These are phyloP conservation scores for Diaporthe batatas DNA, from an alignment of 2,329 filamentous ascomycete species.

Conservation along the genomic window DNA sequence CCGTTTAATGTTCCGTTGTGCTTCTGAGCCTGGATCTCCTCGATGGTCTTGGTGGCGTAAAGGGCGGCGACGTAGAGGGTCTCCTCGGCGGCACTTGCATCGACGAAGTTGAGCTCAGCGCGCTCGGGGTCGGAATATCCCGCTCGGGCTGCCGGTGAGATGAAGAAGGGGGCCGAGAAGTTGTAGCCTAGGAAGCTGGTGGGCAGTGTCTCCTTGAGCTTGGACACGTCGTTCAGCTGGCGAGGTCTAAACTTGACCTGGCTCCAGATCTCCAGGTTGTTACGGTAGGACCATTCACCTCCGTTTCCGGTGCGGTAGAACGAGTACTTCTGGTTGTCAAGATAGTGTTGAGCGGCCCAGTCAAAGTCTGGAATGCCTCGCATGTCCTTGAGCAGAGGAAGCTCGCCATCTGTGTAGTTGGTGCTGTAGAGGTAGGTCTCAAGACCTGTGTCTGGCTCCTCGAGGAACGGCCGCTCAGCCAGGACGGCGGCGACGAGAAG, in stretches of 20 bases:
- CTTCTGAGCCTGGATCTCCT: slow-evolving; percentile 49
- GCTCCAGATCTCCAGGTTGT: slow-evolving; percentile 64
- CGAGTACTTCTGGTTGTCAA: slow-evolving; percentile 58
- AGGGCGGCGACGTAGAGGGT: slow-evolving; percentile 59
- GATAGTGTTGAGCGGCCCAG: slow-evolving; percentile 59
- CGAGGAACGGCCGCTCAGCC: slow-evolving; percentile 50
- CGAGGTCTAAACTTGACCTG: slow-evolving; percentile 60
- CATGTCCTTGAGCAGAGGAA: slow-evolving; percentile 57
- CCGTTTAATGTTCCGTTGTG: slow-evolving; percentile 46
- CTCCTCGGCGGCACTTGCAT: slow-evolving; percentile 58
- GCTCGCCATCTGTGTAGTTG: slow-evolving; percentile 51
- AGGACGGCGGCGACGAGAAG: slow-evolving; percentile 47
- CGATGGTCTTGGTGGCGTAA: slow-evolving; percentile 48
- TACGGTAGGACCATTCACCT: slow-evolving; percentile 64
- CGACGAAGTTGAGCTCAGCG: slow-evolving; percentile 59
- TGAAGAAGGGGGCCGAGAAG: slow-evolving; percentile 63
- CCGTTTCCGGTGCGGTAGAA: slow-evolving; percentile 65
- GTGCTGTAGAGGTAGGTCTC: slow-evolving; percentile 47
- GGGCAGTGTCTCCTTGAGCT: slow-evolving; percentile 52
- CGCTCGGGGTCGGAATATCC: slow-evolving; percentile 57
- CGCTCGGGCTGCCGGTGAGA: slow-evolving; percentile 60
- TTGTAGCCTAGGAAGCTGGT: slow-evolving; percentile 59
- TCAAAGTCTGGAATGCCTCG: slow-evolving; percentile 64
- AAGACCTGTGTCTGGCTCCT: slow-evolving; percentile 54
- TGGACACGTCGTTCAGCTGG: slow-evolving; percentile 55